A percentile compares a stretch with the other conserved stretches of the same genome.
Conservation (phyloP, 2,329 filamentous ascomycete species). For the Cladosporium sp. region DNA sequence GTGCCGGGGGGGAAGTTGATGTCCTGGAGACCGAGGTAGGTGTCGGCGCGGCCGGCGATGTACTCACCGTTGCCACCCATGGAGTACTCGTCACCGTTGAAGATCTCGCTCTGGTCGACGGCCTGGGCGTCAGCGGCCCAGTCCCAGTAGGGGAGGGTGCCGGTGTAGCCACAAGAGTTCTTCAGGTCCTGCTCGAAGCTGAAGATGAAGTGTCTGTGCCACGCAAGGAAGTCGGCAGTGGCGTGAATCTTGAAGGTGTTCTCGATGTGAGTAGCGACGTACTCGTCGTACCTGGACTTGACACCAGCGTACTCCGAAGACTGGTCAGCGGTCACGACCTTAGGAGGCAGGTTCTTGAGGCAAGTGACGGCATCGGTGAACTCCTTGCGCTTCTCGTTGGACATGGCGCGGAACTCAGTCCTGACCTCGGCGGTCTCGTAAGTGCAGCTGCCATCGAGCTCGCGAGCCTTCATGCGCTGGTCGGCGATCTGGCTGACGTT, state of each 20-base stretch:
- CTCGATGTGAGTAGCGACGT: conserved; percentile 37
- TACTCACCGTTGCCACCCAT: conserved; percentile 35
- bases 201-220: conserved; percentile 47
- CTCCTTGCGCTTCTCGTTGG: conserved; percentile 29
- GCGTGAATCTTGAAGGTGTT: conserved; percentile 36
- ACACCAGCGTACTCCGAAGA: conserved; percentile 32
- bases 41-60: conserved; percentile 29
- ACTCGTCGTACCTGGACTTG: conserved; percentile 35
- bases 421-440: conserved; percentile 31
- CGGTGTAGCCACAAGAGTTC: conserved; percentile 46
- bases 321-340: conserved; percentile 30
- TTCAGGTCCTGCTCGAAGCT: conserved; percentile 46
- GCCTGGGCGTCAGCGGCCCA: conserved; percentile 33
- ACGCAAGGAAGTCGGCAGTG: conserved; percentile 39
- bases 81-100: conserved; percentile 55
- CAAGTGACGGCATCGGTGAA: conserved; percentile 36
- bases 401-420: conserved; percentile 32
- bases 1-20: conserved; percentile 50
- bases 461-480: conserved; percentile 32
- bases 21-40: conserved; percentile 29
- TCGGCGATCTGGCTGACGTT: conserved; percentile 32
- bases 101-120: conserved; percentile 49
- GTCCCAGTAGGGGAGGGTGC: conserved; percentile 36
- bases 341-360: conserved; percentile 30
- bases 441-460: conserved; percentile 30